Base-by-base conservation (phyloP, 768 basidiomycete genomes). In the Pleurotus djamor region DNA sequence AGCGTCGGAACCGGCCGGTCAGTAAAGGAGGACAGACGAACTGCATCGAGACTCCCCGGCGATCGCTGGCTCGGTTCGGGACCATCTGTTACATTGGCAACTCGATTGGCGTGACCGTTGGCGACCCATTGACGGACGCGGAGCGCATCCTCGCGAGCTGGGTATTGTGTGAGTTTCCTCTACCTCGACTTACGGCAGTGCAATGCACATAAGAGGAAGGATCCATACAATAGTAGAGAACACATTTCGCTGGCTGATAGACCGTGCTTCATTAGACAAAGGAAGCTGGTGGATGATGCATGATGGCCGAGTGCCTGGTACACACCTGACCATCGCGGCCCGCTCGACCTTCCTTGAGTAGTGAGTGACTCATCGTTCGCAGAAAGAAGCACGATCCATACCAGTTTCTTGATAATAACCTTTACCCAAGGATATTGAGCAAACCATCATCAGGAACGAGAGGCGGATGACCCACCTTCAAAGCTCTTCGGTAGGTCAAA, bases 371-470 rank as follows among this genome's bases (percentile, higher is more conserved):
- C 21, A 41, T 16, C 48, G 8, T 34, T 41, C n/a, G 4, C n/a
- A n/a, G 10, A 28, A n/a, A 8, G 12, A 33, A 44, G 10, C 21
- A 28, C 21, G 33, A 8, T 3, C 60, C 77, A 21, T 64, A 86
- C 89, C 91, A 62, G 91, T 93, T 71, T 94, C 92, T 69, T 94
- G 92, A 69, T 94, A 94, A 69, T 87, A 94, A 0, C 91, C 92
- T 91, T 55, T 12, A 28, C 45, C 55, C 49, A 9, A 14, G 43
- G 7, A 35, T 10, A 41, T 9, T 41, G 38, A 41, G n/a, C n/a
- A 4, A 41, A 41, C 48, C 59, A 43, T 57, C 2, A 41, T 36
- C 50, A 60, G 14, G 38, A 32, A 57, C 44, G 12, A 35, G 60
- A 38, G 9, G 10, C 6, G 32, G 48, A 16, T 55, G 34, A 61